Evolutionary conservation across 441 rosid genomes (phyloP).

Genomic region (Brassica hybrid): DNA sequence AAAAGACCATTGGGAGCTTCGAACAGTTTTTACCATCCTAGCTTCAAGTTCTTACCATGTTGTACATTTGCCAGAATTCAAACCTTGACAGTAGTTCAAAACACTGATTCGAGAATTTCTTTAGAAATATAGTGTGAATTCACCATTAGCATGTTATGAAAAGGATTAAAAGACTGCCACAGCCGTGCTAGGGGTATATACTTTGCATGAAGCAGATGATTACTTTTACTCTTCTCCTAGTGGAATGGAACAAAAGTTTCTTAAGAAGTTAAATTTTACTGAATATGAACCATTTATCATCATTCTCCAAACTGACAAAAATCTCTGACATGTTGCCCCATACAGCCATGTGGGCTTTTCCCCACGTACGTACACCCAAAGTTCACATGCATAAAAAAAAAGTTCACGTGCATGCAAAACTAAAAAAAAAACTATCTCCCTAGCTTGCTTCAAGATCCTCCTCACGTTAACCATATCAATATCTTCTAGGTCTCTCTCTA

Average conservation of each 20-base stretch:
- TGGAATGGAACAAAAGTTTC: not conserved
- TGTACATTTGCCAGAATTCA: not conserved
- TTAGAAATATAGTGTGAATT: not conserved
- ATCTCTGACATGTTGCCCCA: constrained; percentile 42
- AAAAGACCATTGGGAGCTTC: not conserved
- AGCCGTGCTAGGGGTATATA: not conserved
- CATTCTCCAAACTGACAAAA: constrained; percentile 32
- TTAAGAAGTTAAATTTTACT: not conserved
- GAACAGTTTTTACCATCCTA: constrained; percentile 15
- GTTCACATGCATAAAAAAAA: constrained; percentile 44
- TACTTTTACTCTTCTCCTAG: not conserved
- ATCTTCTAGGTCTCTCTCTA: constrained; percentile 35
- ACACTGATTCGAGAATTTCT: not conserved
- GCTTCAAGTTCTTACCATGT: not conserved
- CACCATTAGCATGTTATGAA: not conserved
- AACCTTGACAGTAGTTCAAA: not conserved
- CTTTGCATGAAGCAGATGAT: not conserved
- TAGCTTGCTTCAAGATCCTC: constrained; percentile 38
- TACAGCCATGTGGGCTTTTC: constrained; percentile 37
- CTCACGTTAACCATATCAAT: constrained; percentile 41
- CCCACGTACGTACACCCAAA: constrained; percentile 41
- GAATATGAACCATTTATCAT: constrained; percentile 11
- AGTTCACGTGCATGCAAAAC: constrained; percentile 47
- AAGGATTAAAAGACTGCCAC: not conserved
- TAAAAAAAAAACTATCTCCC: not conserved